phyloP scores from a whole-genome alignment of 306 rosid species.

The Prunus mira region DNA sequence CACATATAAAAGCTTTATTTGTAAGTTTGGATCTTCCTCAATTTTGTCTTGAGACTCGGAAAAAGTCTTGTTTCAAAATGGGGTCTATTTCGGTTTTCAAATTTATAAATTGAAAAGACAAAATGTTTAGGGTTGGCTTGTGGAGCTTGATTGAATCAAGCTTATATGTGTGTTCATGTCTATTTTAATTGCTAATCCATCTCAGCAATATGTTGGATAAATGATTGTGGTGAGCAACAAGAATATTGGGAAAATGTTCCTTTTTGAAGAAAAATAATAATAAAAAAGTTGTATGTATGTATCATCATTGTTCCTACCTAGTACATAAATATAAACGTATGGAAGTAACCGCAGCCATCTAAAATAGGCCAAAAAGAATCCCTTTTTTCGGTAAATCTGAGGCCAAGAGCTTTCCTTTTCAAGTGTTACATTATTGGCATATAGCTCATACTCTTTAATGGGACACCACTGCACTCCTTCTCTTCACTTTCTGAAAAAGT shows the following conservation, averaged over 20 bases:
- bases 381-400: background rate
- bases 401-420: background rate
- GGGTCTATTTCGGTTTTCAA: too few relatives aligned
- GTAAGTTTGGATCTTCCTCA: too few relatives aligned
- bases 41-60: too few relatives aligned
- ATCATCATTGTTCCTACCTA: background rate
- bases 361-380: background rate
- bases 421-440: background rate
- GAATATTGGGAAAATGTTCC: background rate
- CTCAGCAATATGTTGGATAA: background rate
- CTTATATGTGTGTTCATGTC: background rate
- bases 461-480: background rate
- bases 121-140: too few relatives aligned
- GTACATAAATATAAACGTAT: background rate
- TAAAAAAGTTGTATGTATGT: background rate
- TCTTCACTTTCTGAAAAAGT: background rate
- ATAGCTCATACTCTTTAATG: conserved; percentile 3
- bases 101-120: too few relatives aligned
- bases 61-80: too few relatives aligned
- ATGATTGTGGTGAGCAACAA: background rate
- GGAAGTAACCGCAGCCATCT: background rate
- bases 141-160: background rate
- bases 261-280: background rate
- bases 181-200: background rate
- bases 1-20: too few relatives aligned